Evolutionary conservation across 73 alveolate species (phyloP), one percentile per base, ranked within the genome.

Genomic region (Tetrahymena elliotti): DNA sequence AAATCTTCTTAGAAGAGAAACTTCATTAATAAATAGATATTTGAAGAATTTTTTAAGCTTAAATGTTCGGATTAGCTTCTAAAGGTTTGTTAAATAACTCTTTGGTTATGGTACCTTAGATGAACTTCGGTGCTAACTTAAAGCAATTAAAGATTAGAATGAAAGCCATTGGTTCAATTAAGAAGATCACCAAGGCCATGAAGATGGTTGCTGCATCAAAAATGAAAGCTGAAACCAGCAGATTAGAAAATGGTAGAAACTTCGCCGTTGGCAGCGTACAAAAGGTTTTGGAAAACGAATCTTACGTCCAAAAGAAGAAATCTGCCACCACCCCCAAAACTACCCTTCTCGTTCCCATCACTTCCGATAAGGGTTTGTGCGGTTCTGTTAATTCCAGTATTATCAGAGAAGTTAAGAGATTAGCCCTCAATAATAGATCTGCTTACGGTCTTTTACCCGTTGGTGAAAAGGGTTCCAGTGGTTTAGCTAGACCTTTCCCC

Each of bases 131-230:
- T 53, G 98, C 98, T 93, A 97, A 97, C 94, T 97, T 95, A 39
- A 98, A 97, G 97, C 95, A 96, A 52, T 93, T 98, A 92, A 96
- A 96, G 94, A 41, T 94, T 96, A 95, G 99, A 94, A 97, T 97
- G 98, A 97, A 97, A 97, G 97, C 99, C 35, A 99, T 98, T 38
- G 93, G 88, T 83, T 95, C 98, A 52, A 98, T 98, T 93, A 98
- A 97, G 94, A 98, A 98, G 98, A 98, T 98, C 97, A 98, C 99
- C 92, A 98, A 98, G 95, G 99, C 99, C 94, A 98, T 98, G 99
- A 98, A 98, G 98, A 98, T 98, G 99, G 98, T 98, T 96, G 99
- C 99, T 35, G 98, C 99, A 31, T 84, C 98, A 36, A 98, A 98
- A 83, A 97, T 98, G 99, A 97, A 97, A 92, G 97, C 96, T 38